Evolutionary conservation across 352 stramenopile species (phyloP).

Genomic region (Pythium aphanidermatum): DNA sequence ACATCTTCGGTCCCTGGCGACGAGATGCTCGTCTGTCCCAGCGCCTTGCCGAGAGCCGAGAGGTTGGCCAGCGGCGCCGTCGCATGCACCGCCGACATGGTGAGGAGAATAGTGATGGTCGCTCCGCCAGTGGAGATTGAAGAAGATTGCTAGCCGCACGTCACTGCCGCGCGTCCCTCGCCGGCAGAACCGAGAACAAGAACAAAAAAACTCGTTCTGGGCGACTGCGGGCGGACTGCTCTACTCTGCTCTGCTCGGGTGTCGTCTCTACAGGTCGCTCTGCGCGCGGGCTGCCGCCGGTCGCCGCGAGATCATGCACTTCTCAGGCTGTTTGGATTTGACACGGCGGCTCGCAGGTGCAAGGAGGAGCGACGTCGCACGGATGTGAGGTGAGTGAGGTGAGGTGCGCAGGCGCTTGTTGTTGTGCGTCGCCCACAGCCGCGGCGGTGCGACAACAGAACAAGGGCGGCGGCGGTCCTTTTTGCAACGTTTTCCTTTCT

Average conservation of each 20-base stretch:
- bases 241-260: too few relatives aligned
- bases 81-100: slow-evolving; percentile 14
- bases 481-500: slow-evolving; percentile 7
- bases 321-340: slow-evolving; percentile 9
- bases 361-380: too few relatives aligned
- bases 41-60: slow-evolving; percentile 65
- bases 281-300: neutral
- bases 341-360: neutral
- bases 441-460: slow-evolving; percentile 16
- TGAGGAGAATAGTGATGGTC: neutral
- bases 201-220: too few relatives aligned
- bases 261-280: neutral
- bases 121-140: slow-evolving; percentile 1
- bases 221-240: too few relatives aligned
- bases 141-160: too few relatives aligned
- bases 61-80: slow-evolving; percentile 34
- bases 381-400: slow-evolving; percentile 1
- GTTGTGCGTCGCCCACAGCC: neutral
- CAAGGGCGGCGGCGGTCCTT: slow-evolving; percentile 1
- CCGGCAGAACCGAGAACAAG: too few relatives aligned
- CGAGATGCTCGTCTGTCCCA: slow-evolving; percentile 73
- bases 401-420: slow-evolving; percentile 5
- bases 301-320: slow-evolving; percentile 1
- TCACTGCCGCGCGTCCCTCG: too few relatives aligned
- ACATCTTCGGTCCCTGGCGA: slow-evolving; percentile 15